Conservation (phyloP, 164 flowering plant genomes). For the Aristolochia fimbriata region DNA sequence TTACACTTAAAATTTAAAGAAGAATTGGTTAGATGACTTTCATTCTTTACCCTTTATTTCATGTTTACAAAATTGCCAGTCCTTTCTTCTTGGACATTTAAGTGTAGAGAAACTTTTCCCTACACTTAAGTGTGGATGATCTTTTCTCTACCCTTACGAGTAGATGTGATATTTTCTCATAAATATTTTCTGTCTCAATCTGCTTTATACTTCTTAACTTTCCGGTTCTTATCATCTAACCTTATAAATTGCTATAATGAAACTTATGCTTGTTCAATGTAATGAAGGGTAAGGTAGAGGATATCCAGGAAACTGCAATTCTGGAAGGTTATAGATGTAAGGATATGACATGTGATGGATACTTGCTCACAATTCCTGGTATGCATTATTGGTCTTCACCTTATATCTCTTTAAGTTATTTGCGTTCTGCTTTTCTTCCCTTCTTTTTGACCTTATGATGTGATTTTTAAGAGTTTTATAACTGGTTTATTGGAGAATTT, state of each 20-base stretch:
- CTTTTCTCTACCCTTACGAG: too few relatives aligned
- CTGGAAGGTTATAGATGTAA: slow-evolving; percentile 87
- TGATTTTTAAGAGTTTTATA: background rate
- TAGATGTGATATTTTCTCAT: too few relatives aligned
- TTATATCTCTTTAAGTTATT: background rate
- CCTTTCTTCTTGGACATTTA: too few relatives aligned
- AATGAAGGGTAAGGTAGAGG: slow-evolving; percentile 62
- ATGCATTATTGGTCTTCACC: slow-evolving; percentile 9
- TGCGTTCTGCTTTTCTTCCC: background rate
- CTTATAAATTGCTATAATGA: slow-evolving; percentile 5
- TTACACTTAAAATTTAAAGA: too few relatives aligned
- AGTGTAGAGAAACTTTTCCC: too few relatives aligned
- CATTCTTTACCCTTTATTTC: too few relatives aligned
- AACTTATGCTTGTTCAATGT: slow-evolving; percentile 6
- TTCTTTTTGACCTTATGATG: slow-evolving; percentile 1
- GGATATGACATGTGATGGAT: slow-evolving; percentile 52
- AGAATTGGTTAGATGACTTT: too few relatives aligned
- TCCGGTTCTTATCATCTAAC: background rate
- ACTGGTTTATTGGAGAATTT: background rate
- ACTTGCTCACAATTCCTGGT: slow-evolving; percentile 77
- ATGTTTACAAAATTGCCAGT: too few relatives aligned
- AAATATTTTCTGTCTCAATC: background rate
- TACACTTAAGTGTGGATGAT: too few relatives aligned
- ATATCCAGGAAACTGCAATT: slow-evolving; percentile 73
- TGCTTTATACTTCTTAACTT: background rate